Evolutionary conservation across 495 filamentous ascomycete species (phyloP).

Genomic region (Podospora didyma): DNA sequence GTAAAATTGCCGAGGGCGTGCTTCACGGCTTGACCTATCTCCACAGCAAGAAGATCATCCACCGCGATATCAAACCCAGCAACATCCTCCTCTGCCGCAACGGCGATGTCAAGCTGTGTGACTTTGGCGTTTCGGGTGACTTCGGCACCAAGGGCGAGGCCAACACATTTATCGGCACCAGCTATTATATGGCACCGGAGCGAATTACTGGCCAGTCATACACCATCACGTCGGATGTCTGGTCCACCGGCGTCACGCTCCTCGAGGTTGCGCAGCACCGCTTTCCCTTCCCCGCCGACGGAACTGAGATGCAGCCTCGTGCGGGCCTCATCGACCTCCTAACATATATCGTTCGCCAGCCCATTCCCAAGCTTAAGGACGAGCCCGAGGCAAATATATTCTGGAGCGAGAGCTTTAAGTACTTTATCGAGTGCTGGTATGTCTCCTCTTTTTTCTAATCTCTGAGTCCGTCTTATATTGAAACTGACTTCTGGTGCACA

Average conservation of each 20-base stretch:
- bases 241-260: constrained; percentile 92
- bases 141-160: constrained; percentile 98
- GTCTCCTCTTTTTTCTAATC: constrained; percentile 32
- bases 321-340: constrained; percentile 91
- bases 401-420: constrained; percentile 97
- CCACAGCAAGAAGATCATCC: constrained; percentile 95
- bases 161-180: constrained; percentile 98
- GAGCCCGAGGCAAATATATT: constrained; percentile 75
- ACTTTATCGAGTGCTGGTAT: constrained; percentile 99
- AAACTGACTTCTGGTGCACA: constrained; percentile 30
- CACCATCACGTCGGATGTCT: constrained; percentile 97
- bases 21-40: constrained; percentile 92
- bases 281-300: constrained; percentile 96
- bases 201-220: constrained; percentile 96
- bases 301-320: constrained; percentile 79
- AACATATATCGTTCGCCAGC: constrained; percentile 94
- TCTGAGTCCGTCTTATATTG: not conserved
- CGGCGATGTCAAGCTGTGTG: constrained; percentile 94
- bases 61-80: constrained; percentile 97
- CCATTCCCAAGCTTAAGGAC: constrained; percentile 93
- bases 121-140: constrained; percentile 96
- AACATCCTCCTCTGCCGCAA: constrained; percentile 93
- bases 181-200: constrained; percentile 99
- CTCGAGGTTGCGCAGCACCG: constrained; percentile 97
- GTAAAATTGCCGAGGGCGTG: constrained; percentile 94